Evolutionary conservation across 164 flowering plant genomes (phyloP).

Genomic region (Piper betle): DNA sequence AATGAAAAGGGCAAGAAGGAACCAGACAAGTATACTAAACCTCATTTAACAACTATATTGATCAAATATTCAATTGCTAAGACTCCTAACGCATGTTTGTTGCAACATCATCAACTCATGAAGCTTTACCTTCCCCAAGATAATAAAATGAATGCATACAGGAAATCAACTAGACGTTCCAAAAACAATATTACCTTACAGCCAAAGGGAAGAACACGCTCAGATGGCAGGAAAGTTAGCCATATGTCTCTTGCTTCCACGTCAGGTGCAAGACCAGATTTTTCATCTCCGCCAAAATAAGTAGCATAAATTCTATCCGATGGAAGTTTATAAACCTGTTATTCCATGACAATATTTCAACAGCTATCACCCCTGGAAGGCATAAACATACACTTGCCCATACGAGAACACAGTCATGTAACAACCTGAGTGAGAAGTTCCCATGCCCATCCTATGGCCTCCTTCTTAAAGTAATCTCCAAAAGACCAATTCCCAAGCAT

Average conservation of each 20-base stretch:
- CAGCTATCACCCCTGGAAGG: too few relatives aligned
- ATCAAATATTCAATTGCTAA: too few relatives aligned
- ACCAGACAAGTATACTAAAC: too few relatives aligned
- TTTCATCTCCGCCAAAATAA: conserved; percentile 96
- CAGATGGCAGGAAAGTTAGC: conserved; percentile 64
- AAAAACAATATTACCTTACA: conserved; percentile 44
- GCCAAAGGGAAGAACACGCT: conserved; percentile 89
- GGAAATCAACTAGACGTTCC: neutral
- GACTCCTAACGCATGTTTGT: too few relatives aligned
- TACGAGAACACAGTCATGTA: neutral
- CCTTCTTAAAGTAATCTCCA: conserved; percentile 88
- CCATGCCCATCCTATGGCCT: conserved; percentile 93
- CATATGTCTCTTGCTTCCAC: conserved; percentile 75
- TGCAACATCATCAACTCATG: too few relatives aligned
- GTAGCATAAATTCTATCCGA: conserved; percentile 79
- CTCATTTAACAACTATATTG: too few relatives aligned
- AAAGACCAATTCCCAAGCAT: conserved; percentile 99
- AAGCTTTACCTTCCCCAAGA: too few relatives aligned
- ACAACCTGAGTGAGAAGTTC: conserved; percentile 82
- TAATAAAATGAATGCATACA: neutral
- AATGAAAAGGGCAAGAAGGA: too few relatives aligned
- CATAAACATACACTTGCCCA: neutral
- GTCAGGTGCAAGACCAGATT: conserved; percentile 79
- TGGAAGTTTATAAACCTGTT: conserved; percentile 72
- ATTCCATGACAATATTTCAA: neutral